Evolutionary conservation across 345 rosid genomes (phyloP), one percentile per base, ranked within the genome.

Genomic region (Eucalyptus marginata): DNA sequence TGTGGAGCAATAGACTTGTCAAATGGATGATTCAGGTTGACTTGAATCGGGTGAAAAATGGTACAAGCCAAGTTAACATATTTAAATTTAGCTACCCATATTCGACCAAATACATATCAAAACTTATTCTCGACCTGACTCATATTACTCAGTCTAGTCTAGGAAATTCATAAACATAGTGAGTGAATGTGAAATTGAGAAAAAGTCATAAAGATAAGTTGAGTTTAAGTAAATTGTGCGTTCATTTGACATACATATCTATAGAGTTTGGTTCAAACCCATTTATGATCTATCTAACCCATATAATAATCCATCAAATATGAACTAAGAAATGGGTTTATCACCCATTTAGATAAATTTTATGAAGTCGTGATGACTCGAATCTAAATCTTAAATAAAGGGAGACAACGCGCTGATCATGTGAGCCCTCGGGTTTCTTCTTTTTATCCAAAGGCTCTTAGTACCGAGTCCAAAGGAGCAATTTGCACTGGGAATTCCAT

Each of bases 181-280:
- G 29, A 56, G 1, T 4, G 6, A 22, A 24, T 3, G 1, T 24
- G 6, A 24, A 0, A 56, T 56, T 0, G 29, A 56, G n/a, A n/a
- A n/a, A n/a, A n/a, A 56, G 62, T 56, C 29, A 24, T 56, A 56
- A 56, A 56, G 6, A 56, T 50, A 20, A 20, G 25, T 54, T 4
- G 6, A 24, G 29, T 56, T 56, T 56, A 56, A 56, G 62, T 56
- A 56, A 56, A 56, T 56, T 56, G 3, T 56, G 10, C 0, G 24
- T 24, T 24, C 13, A 56, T 56, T 22, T 56, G 9, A 56, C 1
- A 24, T 24, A 13, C 29, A 56, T 56, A 9, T 56, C 1, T 24
- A 56, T 22, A 56, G 13, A 56, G 29, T 56, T 56, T 22, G 13
- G 29, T 56, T 10, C 3, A 56, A 56, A 56, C 12, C 12, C 5